Evolutionary conservation across 345 rosid genomes (phyloP).

Genomic region (Lenwebbia sp.): DNA sequence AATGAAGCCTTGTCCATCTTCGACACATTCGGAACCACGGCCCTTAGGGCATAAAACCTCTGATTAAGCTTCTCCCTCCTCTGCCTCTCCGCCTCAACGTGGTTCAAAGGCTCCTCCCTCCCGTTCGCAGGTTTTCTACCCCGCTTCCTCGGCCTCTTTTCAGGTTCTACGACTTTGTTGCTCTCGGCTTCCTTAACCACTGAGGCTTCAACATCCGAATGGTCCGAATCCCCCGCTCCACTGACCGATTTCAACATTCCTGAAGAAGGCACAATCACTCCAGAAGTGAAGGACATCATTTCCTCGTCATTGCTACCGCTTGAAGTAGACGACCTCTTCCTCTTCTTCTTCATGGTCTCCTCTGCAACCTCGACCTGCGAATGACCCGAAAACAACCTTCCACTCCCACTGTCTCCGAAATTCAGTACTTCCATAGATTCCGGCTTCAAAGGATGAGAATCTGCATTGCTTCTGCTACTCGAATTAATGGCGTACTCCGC

Average conservation of each 20-base stretch:
- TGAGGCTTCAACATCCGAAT: constrained; percentile 87
- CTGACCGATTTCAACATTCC: constrained; percentile 33
- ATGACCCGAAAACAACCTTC: constrained; percentile 34
- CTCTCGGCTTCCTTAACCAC: constrained; percentile 57
- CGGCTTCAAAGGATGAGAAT: constrained; percentile 43
- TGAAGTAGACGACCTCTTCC: constrained; percentile 43
- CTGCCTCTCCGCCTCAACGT: constrained; percentile 92
- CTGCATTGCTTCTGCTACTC: constrained; percentile 24
- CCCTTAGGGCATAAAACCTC: constrained; percentile 68
- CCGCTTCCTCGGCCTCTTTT: constrained; percentile 66
- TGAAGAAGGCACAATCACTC: constrained; percentile 43
- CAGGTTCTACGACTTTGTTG: constrained; percentile 56
- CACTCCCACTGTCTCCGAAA: constrained; percentile 64
- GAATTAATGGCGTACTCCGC: constrained; percentile 37
- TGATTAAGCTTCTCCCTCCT: constrained; percentile 92
- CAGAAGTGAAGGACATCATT: constrained; percentile 71
- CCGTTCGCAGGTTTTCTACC: constrained; percentile 95
- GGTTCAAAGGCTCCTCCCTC: constrained; percentile 87
- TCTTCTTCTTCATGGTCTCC: constrained; percentile 20
- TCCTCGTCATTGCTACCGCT: constrained; percentile 62
- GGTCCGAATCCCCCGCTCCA: constrained; percentile 65
- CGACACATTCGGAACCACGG: constrained; percentile 83
- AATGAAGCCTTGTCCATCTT: constrained; percentile 97
- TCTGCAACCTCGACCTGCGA: constrained; percentile 36
- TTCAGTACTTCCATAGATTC: constrained; percentile 59